These are phyloP conservation scores for Amanita fuliginea DNA, from an alignment of 768 basidiomycete species.

Conservation along the genomic window DNA sequence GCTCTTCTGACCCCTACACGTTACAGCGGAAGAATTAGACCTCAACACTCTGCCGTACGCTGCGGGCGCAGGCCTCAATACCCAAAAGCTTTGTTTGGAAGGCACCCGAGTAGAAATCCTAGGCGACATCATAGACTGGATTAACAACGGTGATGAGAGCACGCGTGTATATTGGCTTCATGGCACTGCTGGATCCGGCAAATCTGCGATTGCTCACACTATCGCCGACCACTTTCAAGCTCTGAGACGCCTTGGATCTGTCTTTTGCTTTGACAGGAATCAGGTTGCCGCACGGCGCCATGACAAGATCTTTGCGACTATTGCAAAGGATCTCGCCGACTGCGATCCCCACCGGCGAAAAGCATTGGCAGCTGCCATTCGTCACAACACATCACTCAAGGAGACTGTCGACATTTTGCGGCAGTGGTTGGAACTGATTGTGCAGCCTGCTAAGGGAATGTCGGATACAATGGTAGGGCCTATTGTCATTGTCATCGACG, in stretches of 20 bases:
- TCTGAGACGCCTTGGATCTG: too few species aligned
- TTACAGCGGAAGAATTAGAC: background rate
- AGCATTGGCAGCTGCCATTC: too few species aligned
- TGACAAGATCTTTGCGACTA: too few species aligned
- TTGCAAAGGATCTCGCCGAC: too few species aligned
- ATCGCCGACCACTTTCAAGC: too few species aligned
- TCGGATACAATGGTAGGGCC: background rate
- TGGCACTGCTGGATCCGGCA: background rate
- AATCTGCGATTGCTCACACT: background rate
- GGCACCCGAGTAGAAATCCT: conserved; percentile 15
- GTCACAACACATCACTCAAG: background rate
- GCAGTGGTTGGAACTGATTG: background rate
- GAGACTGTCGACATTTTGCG: background rate
- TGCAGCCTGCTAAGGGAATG: background rate
- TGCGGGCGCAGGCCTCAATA: background rate
- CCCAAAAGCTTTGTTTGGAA: conserved; percentile 10
- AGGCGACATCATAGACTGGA: conserved; percentile 16
- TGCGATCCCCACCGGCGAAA: too few species aligned
- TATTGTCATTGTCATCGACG: too few species aligned
- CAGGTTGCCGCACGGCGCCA: too few species aligned
- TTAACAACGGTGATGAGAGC: background rate
- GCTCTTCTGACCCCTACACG: background rate
- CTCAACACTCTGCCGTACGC: background rate
- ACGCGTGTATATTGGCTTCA: background rate
- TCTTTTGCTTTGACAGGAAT: too few species aligned